Evolutionary conservation across 345 rosid species (phyloP).

Genomic region (Streptanthus diversifolius): DNA sequence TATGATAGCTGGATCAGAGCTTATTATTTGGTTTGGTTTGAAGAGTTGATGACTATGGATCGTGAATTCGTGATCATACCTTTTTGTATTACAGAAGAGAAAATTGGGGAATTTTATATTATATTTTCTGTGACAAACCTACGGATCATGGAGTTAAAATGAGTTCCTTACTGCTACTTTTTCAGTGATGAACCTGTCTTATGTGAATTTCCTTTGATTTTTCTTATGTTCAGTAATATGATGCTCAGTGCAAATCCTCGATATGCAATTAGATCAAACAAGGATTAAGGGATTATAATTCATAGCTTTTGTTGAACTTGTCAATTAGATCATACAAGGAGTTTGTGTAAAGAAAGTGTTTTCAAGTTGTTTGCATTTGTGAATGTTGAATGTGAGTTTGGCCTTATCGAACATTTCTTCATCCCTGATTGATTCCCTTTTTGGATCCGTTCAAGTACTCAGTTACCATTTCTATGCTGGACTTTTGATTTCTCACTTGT

Average conservation of each 20-base stretch:
- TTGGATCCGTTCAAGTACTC: neutral
- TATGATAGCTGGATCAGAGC: neutral
- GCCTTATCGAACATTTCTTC: neutral
- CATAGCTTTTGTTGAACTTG: neutral
- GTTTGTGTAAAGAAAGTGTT: too few species aligned
- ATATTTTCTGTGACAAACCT: neutral
- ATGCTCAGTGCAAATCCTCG: neutral
- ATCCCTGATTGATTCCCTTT: neutral
- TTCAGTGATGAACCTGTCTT: neutral
- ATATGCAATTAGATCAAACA: neutral
- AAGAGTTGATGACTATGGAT: neutral
- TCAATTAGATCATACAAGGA: too few species aligned
- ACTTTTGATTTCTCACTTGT: neutral
- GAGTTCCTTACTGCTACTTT: neutral
- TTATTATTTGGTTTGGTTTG: neutral
- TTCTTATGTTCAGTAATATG: neutral
- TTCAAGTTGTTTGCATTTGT: neutral
- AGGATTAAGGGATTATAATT: neutral
- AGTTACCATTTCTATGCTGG: too few species aligned
- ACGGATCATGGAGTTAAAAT: neutral
- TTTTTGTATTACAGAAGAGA: neutral
- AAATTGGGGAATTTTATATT: neutral
- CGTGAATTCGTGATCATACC: neutral
- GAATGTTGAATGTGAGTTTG: neutral
- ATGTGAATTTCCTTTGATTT: neutral